Conservation (phyloP, 768 basidiomycete genomes). For the Psilocybe azurescens region DNA sequence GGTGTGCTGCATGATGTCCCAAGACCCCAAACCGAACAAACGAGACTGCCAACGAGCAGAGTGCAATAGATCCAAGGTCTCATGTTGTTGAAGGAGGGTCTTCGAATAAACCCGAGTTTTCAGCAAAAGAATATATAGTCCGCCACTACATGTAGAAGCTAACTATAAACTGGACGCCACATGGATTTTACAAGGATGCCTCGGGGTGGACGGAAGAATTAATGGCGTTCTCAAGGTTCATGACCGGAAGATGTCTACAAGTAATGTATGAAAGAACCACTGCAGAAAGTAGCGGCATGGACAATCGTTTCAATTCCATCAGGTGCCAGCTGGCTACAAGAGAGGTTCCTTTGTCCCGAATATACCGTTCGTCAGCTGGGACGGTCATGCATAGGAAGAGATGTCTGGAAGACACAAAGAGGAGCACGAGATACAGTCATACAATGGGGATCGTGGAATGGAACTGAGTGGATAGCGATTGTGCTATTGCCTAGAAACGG, state of each 20-base stretch:
- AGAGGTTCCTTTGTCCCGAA: not conserved
- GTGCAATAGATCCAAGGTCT: slow-evolving; percentile 9
- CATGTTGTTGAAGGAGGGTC: slow-evolving; percentile 3
- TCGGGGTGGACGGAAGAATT: slow-evolving; percentile 5
- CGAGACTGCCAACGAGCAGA: slow-evolving; percentile 6
- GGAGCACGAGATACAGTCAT: not conserved
- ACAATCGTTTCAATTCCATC: slow-evolving; percentile 1
- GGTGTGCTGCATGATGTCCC: slow-evolving; percentile 20
- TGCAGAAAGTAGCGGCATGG: slow-evolving; percentile 3
- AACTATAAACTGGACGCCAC: slow-evolving; percentile 8
- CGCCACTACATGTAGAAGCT: not conserved
- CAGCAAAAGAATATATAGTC: slow-evolving; percentile 2
- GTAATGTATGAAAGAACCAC: slow-evolving; percentile 1
- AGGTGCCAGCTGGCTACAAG: slow-evolving; percentile 2
- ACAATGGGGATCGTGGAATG: not conserved
- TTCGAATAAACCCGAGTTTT: not conserved
- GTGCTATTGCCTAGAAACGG: not conserved
- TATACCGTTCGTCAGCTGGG: slow-evolving; percentile 1
- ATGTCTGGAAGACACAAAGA: not conserved
- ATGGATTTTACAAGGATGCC: not conserved
- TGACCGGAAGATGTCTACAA: not conserved
- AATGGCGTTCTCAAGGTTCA: not conserved
- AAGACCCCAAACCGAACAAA: slow-evolving; percentile 11
- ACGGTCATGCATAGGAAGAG: not conserved
- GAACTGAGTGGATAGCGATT: not conserved